Percentiles rank a stretch among this genome's conserved stretches.
Conservation (phyloP, 331 rosid species). For the Pyrus hybrid region DNA sequence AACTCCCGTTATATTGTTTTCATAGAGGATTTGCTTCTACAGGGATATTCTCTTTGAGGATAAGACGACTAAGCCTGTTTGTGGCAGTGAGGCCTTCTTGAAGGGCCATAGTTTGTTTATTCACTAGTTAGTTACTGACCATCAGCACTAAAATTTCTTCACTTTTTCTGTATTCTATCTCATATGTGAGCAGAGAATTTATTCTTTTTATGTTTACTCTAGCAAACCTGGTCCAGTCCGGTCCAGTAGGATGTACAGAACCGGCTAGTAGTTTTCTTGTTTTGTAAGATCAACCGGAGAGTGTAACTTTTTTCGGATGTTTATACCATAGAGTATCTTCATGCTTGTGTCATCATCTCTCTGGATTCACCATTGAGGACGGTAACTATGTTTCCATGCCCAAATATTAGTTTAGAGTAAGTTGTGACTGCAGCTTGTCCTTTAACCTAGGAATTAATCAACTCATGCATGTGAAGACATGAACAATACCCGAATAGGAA, state of each 20-base stretch:
- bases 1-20: not conserved
- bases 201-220: not conserved
- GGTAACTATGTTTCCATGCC: not conserved
- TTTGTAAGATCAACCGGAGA: not conserved
- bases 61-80: not conserved
- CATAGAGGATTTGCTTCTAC: not conserved
- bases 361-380: not conserved
- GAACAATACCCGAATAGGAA: not conserved
- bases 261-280: not conserved
- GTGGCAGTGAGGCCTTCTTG: not conserved
- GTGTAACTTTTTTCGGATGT: not conserved
- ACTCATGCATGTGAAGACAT: too few species aligned
- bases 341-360: not conserved
- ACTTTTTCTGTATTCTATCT: not conserved
- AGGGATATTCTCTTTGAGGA: not conserved
- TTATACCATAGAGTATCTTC: not conserved
- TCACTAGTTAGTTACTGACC: not conserved
- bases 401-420: not conserved
- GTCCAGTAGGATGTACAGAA: not conserved
- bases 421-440: not conserved
- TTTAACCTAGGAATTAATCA: not conserved
- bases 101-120: not conserved
- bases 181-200: not conserved
- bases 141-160: not conserved
- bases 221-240: too few species aligned